phyloP scores from a whole-genome alignment of 2,329 filamentous ascomycete species.

The Aspergillus tanneri region DNA sequence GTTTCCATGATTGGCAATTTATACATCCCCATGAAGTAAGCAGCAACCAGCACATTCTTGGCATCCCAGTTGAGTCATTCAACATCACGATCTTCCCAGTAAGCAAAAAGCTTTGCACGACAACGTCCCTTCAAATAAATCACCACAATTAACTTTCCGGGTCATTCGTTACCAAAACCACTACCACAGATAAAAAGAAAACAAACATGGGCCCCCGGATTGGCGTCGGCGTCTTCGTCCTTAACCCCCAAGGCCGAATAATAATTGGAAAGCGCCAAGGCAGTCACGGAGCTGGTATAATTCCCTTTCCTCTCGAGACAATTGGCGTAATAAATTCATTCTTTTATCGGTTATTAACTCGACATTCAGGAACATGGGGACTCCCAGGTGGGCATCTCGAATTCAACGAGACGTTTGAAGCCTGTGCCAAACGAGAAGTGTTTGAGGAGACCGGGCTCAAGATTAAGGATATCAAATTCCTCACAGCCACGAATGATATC shows the following conservation, averaged over 20 bases:
- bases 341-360: too few relatives aligned
- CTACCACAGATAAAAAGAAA: background rate
- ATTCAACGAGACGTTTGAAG: slow-evolving; percentile 60
- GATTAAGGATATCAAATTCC: slow-evolving; percentile 53
- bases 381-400: slow-evolving; percentile 77
- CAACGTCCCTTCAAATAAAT: too few relatives aligned
- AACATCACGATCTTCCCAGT: too few relatives aligned
- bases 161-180: too few relatives aligned
- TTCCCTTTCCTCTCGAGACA: too few relatives aligned
- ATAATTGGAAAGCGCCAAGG: slow-evolving; percentile 17
- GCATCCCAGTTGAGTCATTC: too few relatives aligned
- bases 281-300: slow-evolving; percentile 18
- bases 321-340: too few relatives aligned
- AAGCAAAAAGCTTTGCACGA: too few relatives aligned
- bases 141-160: too few relatives aligned
- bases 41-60: too few relatives aligned
- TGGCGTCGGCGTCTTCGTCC: slow-evolving; percentile 18
- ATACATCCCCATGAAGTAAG: too few relatives aligned
- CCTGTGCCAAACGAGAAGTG: slow-evolving; percentile 66
- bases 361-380: slow-evolving; percentile 62
- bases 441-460: slow-evolving; percentile 68
- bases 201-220: slow-evolving; percentile 5
- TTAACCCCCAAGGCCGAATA: slow-evolving; percentile 14
- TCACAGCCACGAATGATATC: slow-evolving; percentile 66
- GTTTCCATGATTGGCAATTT: too few relatives aligned